These are phyloP conservation scores for Solanum hybrid DNA, from an alignment of 305 asterid species.

Conservation along the genomic window DNA sequence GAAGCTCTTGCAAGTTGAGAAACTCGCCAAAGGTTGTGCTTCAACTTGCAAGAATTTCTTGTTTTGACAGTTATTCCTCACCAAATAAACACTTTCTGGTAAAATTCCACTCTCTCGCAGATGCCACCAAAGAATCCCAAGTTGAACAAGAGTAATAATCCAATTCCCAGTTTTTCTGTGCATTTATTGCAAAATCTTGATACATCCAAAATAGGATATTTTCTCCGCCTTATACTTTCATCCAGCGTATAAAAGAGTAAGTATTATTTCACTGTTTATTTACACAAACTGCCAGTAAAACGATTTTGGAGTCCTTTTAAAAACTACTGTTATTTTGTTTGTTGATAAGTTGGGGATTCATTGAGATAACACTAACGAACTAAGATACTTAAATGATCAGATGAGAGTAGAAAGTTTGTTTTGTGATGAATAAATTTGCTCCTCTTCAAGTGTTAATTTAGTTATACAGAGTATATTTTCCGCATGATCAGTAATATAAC, in stretches of 20 bases:
- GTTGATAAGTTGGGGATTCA: neutral
- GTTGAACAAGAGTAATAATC: neutral
- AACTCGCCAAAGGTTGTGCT: neutral
- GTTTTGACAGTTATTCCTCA: neutral
- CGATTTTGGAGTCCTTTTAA: neutral
- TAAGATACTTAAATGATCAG: neutral
- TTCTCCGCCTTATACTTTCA: neutral
- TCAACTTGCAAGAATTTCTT: neutral
- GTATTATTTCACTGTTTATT: neutral
- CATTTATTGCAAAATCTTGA: neutral
- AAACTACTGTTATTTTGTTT: neutral
- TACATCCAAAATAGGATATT: neutral
- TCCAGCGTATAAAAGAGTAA: neutral
- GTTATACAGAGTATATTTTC: neutral
- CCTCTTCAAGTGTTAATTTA: neutral
- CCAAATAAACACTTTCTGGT: neutral
- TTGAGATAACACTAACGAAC: neutral
- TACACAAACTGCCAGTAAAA: neutral
- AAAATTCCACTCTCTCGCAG: neutral
- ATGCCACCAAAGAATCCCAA: neutral
- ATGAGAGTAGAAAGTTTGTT: neutral
- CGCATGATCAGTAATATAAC: neutral
- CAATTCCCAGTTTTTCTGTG: neutral
- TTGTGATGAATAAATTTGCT: neutral
- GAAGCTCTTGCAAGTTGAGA: neutral